Evolutionary conservation across 164 flowering plant species (phyloP).

Genomic region (Echeveria elegans): DNA sequence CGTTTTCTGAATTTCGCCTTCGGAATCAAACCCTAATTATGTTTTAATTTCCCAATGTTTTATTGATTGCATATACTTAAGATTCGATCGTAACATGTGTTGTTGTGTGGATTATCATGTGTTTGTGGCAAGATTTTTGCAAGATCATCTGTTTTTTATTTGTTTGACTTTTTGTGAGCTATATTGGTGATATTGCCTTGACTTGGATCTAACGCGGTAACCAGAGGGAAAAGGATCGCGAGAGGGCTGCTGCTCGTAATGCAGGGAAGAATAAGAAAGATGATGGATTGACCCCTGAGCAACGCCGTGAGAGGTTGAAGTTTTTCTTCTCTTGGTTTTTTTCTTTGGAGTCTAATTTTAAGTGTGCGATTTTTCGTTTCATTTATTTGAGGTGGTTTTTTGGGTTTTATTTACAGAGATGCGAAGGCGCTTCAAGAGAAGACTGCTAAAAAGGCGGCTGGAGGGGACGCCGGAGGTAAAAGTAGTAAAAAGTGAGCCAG

Average conservation of each 20-base stretch:
- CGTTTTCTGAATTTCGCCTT: not conserved
- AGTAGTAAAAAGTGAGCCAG: slow-evolving; percentile 28
- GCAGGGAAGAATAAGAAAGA: slow-evolving; percentile 13
- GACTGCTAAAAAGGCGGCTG: slow-evolving; percentile 64
- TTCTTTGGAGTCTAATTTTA: no score
- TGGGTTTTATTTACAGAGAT: slow-evolving; percentile 35
- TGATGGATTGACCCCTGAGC: slow-evolving; percentile 16
- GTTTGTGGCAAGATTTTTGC: not conserved
- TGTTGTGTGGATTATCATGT: not conserved
- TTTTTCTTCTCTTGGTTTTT: not conserved
- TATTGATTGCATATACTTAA: not conserved
- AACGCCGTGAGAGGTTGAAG: slow-evolving; percentile 14
- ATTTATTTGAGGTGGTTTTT: not conserved
- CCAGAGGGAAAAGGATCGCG: slow-evolving; percentile 16
- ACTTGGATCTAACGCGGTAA: slow-evolving; percentile 15
- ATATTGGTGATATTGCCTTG: slow-evolving; percentile 7
- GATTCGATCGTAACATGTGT: not conserved
- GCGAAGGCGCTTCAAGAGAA: slow-evolving; percentile 86
- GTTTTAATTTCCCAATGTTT: not conserved
- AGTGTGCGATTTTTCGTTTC: no score
- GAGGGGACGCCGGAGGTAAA: slow-evolving; percentile 35
- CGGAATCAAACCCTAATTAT: slow-evolving; percentile 1
- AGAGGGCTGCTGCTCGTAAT: slow-evolving; percentile 12
- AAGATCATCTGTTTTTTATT: not conserved
- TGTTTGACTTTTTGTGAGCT: not conserved